Conservation (phyloP, 2,329 filamentous ascomycete genomes). For the Elsinoe arachidis region DNA sequence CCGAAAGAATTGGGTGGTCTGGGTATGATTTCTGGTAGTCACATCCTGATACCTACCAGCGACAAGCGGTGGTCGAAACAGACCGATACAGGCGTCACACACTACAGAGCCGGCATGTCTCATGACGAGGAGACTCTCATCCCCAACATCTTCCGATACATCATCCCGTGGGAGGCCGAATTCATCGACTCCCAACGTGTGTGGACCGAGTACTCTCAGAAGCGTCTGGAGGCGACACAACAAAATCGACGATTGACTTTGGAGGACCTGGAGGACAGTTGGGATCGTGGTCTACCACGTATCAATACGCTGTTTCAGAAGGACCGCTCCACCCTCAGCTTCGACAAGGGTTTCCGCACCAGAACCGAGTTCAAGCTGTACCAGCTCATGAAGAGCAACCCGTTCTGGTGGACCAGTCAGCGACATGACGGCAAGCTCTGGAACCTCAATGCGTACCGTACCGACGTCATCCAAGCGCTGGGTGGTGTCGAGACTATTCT, state of each 20-base stretch:
- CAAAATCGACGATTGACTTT: conserved; percentile 91
- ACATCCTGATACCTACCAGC: conserved; percentile 93
- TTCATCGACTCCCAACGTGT: conserved; percentile 98
- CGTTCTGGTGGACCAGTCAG: conserved; percentile 99
- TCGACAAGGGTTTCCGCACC: conserved; percentile 96
- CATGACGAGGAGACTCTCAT: conserved; percentile 97
- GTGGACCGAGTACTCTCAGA: conserved; percentile 99
- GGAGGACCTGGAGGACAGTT: conserved; percentile 94
- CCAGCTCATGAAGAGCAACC: conserved; percentile 97
- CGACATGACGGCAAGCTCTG: conserved; percentile 94
- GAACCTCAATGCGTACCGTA: conserved; percentile 28
- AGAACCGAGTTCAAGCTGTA: conserved; percentile 97
- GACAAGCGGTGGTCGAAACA: conserved; percentile 99
- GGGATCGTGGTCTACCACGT: conserved; percentile 92
- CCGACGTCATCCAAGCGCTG: conserved; percentile 81
- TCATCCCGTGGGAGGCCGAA: conserved; percentile 97
- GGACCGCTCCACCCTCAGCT: conserved; percentile 89
- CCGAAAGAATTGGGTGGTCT: conserved; percentile 95
- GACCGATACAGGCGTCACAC: conserved; percentile 92
- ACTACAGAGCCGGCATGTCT: conserved; percentile 95
- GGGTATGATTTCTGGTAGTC: conserved; percentile 97
- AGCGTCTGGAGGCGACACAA: conserved; percentile 91
- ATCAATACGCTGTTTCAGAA: conserved; percentile 99
- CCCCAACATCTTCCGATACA: conserved; percentile 98
- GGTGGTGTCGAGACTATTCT: conserved; percentile 97